Evolutionary conservation across 441 rosid genomes (phyloP).

Genomic region (Daphne laureola): DNA sequence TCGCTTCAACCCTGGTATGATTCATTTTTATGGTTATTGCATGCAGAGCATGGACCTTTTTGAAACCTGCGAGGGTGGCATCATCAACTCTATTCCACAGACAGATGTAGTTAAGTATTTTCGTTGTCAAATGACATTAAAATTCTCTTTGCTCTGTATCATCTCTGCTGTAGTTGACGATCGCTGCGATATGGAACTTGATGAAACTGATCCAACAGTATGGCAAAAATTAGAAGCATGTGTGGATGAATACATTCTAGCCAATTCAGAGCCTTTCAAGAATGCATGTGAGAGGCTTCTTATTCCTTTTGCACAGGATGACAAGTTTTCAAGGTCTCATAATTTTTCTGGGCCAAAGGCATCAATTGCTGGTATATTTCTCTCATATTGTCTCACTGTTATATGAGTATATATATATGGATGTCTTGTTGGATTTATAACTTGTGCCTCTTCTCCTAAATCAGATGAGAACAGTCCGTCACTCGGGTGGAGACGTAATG

Average conservation of each 20-base stretch:
- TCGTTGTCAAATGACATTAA: slow-evolving; percentile 8
- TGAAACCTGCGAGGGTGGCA: slow-evolving; percentile 4
- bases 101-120: not conserved
- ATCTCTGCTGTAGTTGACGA: slow-evolving; percentile 66
- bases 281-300: slow-evolving; percentile 65
- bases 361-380: slow-evolving; percentile 45
- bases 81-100: slow-evolving; percentile 1
- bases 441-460: slow-evolving; percentile 16
- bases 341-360: slow-evolving; percentile 34
- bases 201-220: slow-evolving; percentile 95
- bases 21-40: slow-evolving; percentile 9
- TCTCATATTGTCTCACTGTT: slow-evolving; percentile 11
- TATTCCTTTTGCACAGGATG: slow-evolving; percentile 73
- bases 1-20: slow-evolving; percentile 87
- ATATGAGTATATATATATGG: slow-evolving; percentile 1
- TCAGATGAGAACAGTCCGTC: slow-evolving; percentile 59
- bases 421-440: slow-evolving; percentile 16
- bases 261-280: slow-evolving; percentile 59
- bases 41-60: slow-evolving; percentile 2
- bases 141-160: slow-evolving; percentile 16
- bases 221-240: slow-evolving; percentile 92
- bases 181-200: slow-evolving; percentile 95
- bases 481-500: slow-evolving; percentile 92
- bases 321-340: slow-evolving; percentile 48
- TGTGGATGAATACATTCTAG: slow-evolving; percentile 66